Evolutionary conservation across 495 filamentous ascomycete species (phyloP).

Genomic region (Venustampulla echinocandica): DNA sequence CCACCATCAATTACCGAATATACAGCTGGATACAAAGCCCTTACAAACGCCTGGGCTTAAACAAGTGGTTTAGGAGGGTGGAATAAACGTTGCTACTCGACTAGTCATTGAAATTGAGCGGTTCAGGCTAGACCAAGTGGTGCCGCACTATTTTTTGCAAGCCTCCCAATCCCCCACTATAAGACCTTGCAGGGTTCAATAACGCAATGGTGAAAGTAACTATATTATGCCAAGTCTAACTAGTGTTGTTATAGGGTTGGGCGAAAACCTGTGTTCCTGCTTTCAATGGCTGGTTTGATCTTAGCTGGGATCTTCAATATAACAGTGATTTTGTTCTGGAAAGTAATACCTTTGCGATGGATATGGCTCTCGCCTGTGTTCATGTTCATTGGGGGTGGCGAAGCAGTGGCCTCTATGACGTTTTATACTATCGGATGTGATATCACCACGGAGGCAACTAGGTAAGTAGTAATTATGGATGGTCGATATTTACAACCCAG

Average conservation of each 20-base stretch:
- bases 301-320: slow-evolving; percentile 7
- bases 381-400: slow-evolving; percentile 46
- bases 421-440: slow-evolving; percentile 51
- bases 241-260: slow-evolving; percentile 12
- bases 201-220: no score
- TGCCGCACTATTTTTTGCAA: no score
- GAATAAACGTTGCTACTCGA: no score
- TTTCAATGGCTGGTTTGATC: slow-evolving; percentile 11
- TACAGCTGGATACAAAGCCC: no score
- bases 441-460: slow-evolving; percentile 43
- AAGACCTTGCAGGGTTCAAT: no score
- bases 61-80: no score
- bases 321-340: slow-evolving; percentile 12
- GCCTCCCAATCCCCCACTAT: no score
- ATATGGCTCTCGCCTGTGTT: slow-evolving; percentile 47
- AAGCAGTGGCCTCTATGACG: slow-evolving; percentile 39
- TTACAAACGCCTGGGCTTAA: no score
- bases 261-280: slow-evolving; percentile 8
- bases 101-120: no score
- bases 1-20: no score
- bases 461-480: slow-evolving; percentile 27
- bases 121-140: no score
- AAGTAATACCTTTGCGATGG: slow-evolving; percentile 37
- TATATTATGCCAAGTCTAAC: no score
- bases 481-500: slow-evolving; percentile 14